Percentiles rank a stretch among this genome's conserved stretches.
phyloP scores from a whole-genome alignment of 768 basidiomycete species.

The Zangia roseola region DNA sequence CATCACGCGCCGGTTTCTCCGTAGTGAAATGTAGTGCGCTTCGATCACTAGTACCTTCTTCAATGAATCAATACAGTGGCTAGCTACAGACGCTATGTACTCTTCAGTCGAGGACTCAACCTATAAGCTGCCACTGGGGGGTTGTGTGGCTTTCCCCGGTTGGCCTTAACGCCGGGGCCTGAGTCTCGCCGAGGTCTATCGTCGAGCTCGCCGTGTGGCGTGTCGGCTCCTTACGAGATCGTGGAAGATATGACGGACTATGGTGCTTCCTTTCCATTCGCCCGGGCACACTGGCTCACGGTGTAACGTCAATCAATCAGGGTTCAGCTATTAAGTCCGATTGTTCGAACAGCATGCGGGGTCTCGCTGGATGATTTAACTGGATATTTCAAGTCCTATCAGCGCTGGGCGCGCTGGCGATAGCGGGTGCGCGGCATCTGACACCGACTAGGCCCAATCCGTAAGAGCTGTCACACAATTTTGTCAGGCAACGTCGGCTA shows the following conservation, averaged over 20 bases:
- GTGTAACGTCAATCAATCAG: conserved; percentile 15
- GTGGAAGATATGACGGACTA: neutral
- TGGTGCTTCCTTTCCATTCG: conserved; percentile 16
- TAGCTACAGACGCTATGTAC: too few species aligned
- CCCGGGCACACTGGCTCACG: conserved; percentile 9
- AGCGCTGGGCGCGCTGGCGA: neutral
- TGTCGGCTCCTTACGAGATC: conserved; percentile 11
- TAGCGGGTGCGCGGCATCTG: neutral
- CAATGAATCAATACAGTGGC: neutral
- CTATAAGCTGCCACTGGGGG: too few species aligned
- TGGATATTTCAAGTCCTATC: neutral
- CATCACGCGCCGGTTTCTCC: conserved; percentile 3
- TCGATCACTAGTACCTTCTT: neutral
- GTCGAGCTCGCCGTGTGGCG: conserved; percentile 21
- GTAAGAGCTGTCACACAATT: conserved; percentile 15
- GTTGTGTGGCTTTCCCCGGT: too few species aligned
- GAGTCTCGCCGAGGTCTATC: too few species aligned
- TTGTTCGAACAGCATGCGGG: neutral
- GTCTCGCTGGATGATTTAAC: neutral
- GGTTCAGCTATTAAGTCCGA: neutral
- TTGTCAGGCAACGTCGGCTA: conserved; percentile 25
- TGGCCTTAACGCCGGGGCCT: too few species aligned
- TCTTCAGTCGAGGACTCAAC: neutral
- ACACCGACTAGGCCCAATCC: neutral
- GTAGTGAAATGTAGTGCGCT: neutral